Evolutionary conservation across 768 basidiomycete species (phyloP), one percentile per base, ranked within the genome.

Genomic region (Gloeostereum incarnatum): DNA sequence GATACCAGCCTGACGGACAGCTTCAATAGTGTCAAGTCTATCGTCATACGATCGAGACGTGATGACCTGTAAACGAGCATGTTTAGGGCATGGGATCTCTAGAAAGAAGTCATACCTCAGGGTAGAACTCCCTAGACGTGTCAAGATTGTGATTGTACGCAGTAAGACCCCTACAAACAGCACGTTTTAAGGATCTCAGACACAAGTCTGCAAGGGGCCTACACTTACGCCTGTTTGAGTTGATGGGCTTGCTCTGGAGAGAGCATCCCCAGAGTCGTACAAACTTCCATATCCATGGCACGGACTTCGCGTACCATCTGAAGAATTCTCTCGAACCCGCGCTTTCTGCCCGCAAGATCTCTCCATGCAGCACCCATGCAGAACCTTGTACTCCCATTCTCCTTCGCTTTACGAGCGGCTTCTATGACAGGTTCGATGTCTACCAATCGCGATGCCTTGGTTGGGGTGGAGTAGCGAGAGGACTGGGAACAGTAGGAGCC

Each of bases 311-410:
- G 69, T 41, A 98, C 93, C 92, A 98, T 98, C 45, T 78, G 66
- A 45, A 98, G 63, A 50, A 98, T 97, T 50, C 77, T 75, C 56
- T 96, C 88, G 47, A 98, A 98, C 0, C 93, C 92, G 30, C 87
- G 73, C 59, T 94, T 96, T 45, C 89, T 75, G 2, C 94, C 91
- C 7, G 85, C 78, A 40, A 97, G 74, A 55, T 96, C 94, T 46
- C 94, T 70, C 94, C 94, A 99, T 4, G 94, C 94, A 3, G 94
- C 93, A 41, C 94, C 94, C 94, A 97, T 98, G 59, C 94, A 98
- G 63, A 98, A 98, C 19, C 94, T 73, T 14, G 94, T 98, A 56
- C 89, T 92, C 23, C 94, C 94, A 56, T 97, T 98, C 48, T 69
- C 93, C 55, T 96, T 98, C 18, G 94, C 94, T 54, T 84, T 82